Evolutionary conservation across 2,329 filamentous ascomycete genomes (phyloP).

Genomic region (Pseudogymnoascus sp.): DNA sequence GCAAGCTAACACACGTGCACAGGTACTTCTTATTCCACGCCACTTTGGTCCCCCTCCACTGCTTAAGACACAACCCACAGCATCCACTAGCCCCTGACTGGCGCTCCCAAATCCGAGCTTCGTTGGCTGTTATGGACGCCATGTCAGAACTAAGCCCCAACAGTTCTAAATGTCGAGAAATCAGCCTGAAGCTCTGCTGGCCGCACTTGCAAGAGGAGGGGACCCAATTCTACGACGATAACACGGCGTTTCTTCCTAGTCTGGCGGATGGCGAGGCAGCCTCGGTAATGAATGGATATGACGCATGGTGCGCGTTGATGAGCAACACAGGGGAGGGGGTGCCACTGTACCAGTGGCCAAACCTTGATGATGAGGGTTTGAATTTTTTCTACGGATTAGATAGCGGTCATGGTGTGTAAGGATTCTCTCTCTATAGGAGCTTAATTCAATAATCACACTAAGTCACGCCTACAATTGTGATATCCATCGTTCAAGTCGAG

Average conservation of each 20-base stretch:
- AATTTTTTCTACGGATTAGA: slow-evolving; percentile 8
- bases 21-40: slow-evolving; percentile 13
- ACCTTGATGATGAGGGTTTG: neutral
- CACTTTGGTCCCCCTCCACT: slow-evolving; percentile 9
- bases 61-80: slow-evolving; percentile 10
- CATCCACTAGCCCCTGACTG: slow-evolving; percentile 11
- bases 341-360: slow-evolving; percentile 6
- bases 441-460: neutral
- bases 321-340: slow-evolving; percentile 1
- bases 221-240: slow-evolving; percentile 1
- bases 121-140: slow-evolving; percentile 14
- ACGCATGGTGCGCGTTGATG: slow-evolving; percentile 8
- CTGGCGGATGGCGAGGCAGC: slow-evolving; percentile 8
- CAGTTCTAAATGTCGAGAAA: slow-evolving; percentile 14
- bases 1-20: neutral
- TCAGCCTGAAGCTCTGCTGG: slow-evolving; percentile 15
- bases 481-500: neutral
- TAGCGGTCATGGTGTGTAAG: neutral
- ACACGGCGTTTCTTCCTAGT: slow-evolving; percentile 1
- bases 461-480: neutral
- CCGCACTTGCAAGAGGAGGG: slow-evolving; percentile 11
- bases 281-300: slow-evolving; percentile 9
- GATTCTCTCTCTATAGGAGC: neutral
- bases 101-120: slow-evolving; percentile 13
- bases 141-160: slow-evolving; percentile 14